A percentile compares a stretch with the other conserved stretches of the same genome.
Evolutionary conservation across 148 eudicot species (phyloP).

Genomic region (Tetragonia tetragonoides): DNA sequence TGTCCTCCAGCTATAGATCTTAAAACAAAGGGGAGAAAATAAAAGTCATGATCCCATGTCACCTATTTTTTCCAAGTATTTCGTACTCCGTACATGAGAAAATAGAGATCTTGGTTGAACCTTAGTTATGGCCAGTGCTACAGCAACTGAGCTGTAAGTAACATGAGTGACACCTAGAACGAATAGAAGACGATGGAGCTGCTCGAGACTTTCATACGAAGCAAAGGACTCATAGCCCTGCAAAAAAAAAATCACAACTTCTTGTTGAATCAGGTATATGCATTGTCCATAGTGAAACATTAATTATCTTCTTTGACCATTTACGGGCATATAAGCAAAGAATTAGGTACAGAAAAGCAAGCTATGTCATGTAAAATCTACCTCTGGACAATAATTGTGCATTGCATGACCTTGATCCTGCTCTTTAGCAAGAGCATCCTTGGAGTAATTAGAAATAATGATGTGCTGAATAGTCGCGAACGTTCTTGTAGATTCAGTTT

Average conservation of each 20-base stretch:
- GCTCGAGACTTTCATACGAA: constrained; percentile 77
- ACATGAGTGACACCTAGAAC: constrained; percentile 73
- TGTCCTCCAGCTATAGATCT: constrained; percentile 84
- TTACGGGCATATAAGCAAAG: not conserved
- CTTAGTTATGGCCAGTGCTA: constrained; percentile 69
- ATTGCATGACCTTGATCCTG: not conserved
- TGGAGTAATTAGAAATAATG: constrained; percentile 14
- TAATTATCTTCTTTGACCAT: too few relatives aligned
- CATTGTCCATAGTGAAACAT: too few relatives aligned
- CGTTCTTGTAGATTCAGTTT: constrained; percentile 8
- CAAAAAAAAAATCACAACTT: not conserved
- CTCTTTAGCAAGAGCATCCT: not conserved
- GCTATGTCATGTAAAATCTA: constrained; percentile 14
- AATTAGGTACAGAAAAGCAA: not conserved
- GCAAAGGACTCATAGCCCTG: constrained; percentile 76
- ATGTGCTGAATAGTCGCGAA: constrained; percentile 1
- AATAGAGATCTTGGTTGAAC: constrained; percentile 20
- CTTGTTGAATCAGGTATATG: not conserved
- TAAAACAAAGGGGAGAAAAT: constrained; percentile 1
- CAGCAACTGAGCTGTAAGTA: constrained; percentile 57
- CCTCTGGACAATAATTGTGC: constrained; percentile 48
- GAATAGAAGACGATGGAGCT: constrained; percentile 72
- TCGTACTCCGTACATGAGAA: not conserved
- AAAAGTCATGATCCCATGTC: not conserved
- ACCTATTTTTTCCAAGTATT: not conserved